Evolutionary conservation across 495 filamentous ascomycete genomes (phyloP), one percentile per base, ranked within the genome.

Genomic region (Lasiosphaeria ovina): DNA sequence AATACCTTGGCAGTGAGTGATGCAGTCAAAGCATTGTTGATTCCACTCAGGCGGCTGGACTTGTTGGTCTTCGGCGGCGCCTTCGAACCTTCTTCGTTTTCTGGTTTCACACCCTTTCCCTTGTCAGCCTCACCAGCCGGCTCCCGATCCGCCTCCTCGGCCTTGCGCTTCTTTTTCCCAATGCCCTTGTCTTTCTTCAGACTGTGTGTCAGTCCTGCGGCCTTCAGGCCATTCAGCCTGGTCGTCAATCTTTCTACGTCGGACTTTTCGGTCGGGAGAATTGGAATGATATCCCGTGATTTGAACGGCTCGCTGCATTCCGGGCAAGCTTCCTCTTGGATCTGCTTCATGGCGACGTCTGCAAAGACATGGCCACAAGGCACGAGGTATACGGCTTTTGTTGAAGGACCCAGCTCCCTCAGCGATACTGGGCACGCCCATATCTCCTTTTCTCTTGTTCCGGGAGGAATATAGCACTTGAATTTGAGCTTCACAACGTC

Each of bases 311-410:
- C 85, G 66, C 88, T 89, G 69, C 94, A 98, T 80, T 91, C 77
- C 2, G 77, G 75, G 62, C 80, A 83, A 1, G 64, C 62, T 16
- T 76, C 76, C 51, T 76, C 76, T 33, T 72, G 66, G 4, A 97
- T 81, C 72, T 97, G 91, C 60, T 87, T 89, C 54, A 97, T 83
- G 8, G 90, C 90, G 53, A 84, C 85, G 62, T 93, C 91, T 3
- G 89, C 85, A 72, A 98, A 98, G 1, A 90, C 95, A 81, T 98
- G 95, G 2, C 94, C 94, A 67, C 94, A 98, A 0, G 94, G 94
- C 14, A 97, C 91, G 6, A 98, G 68, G 72, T 98, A 98, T 16
- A 96, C 91, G 9, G 90, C 79, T 75, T 86, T 92, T 14, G 88
- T 86, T 10, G 80, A 83, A 0, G 92, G 83, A 2, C 95, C 95